Evolutionary conservation across 2,329 filamentous ascomycete genomes (phyloP), one percentile per base, ranked within the genome.

Genomic region (Paradendryphiella salina): DNA sequence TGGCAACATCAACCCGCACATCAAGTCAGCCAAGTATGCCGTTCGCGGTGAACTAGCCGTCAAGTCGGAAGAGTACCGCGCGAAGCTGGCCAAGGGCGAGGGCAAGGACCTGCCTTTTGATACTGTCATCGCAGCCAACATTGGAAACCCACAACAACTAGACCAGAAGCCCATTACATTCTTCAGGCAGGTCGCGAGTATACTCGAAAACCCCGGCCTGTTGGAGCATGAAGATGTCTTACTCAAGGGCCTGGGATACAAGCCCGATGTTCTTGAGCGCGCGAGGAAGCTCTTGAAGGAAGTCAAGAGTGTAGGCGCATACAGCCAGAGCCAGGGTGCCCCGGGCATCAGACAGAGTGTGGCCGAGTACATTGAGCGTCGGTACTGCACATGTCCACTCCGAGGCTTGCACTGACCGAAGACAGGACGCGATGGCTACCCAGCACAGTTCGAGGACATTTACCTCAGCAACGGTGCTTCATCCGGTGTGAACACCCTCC

Each of bases 81-180:
- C 87, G 46, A 81, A 83, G 67, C 80, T 96, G 55, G 74, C 74
- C 52, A 79, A 82, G 54, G 78, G 79, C 59, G 82, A 84, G 57
- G 84, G 82, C 64, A 80, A 77, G 73, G 71, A 76, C 68, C 81
- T 97, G 42, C 93, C 94, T 40, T 99, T 99, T 75, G 81, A 89
- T 66, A 83, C 90, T 53, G 87, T 99, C 75, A 93, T 99, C 77
- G 92, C 89, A 57, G 94, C 94, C 76, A 99, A 99, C 79, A 99
- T 99, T 70, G 94, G 94, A 71, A 99, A 99, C 80, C 94, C 94
- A 3, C 94, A 99, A 77, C 94, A 99, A 78, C 85, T 99, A 57
- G 94, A 96, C 77, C 94, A 99, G 82, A 95, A 97, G 81, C 94
- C 94, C 68, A 93, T 99, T 68, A 99, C 94, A 63, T 99, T 96